Base-by-base conservation (phyloP, 2,329 filamentous ascomycete genomes). In the Talaromyces atroroseus region DNA sequence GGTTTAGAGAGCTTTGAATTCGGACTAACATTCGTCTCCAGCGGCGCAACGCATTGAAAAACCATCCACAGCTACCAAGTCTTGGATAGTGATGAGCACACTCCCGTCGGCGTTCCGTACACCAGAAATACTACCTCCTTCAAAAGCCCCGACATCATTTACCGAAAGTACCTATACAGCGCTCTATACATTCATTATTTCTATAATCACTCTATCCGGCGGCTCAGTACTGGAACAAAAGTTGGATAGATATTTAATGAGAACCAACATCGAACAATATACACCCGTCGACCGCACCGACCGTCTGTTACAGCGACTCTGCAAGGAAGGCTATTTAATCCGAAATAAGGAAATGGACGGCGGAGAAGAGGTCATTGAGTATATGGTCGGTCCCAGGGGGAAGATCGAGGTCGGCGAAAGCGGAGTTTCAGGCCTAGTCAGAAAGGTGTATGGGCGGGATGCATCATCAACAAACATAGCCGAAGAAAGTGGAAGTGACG, bases 371-470 rank as follows among this genome's bases (percentile, higher is more conserved):
- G 79, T 83, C 2, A 79, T 90, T 7, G 91, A 89, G 49, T 99
- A 90, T 81, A 82, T 88, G 56, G 82, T 96, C 14, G 94, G 94
- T 0, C 87, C 90, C 5, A 82, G 94, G 21, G 92, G 89, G 5
- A 94, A 88, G 72, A 80, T 92, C 7, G 94, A 97, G 71, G 82
- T 97, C 36, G 89, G 88, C 0, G 78, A 85, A n/a, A 80, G 84
- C 50, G 89, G 88, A 0, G 87, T 94, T 12, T 83, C 85, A 18
- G 85, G 84, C 0, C 73, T 96, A 60, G 83, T 91, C 3, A 75
- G 75, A 59, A 73, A 72, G 51, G 80, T 86, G 1, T 84, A 80
- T 66, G 83, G 67, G 71, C 56, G 56, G 7, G 60, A 48, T 29
- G 21, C 47, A 6, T 18, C 26, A 29, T 29, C 50, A 24, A 34